These are phyloP conservation scores for Achaetomiella virescens DNA, from an alignment of 495 filamentous ascomycete genomes.

Conservation along the genomic window DNA sequence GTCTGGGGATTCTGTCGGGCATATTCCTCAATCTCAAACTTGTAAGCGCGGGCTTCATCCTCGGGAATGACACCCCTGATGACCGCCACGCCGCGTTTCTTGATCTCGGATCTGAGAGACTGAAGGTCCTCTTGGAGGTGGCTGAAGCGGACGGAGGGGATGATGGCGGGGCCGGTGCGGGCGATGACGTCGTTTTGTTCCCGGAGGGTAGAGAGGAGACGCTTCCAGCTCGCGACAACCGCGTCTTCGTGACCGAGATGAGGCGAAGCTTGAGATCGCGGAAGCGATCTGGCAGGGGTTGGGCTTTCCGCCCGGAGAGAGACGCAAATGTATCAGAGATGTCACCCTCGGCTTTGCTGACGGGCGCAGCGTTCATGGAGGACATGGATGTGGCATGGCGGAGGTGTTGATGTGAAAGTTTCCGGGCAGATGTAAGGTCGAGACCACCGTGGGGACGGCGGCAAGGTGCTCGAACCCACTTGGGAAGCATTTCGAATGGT, in stretches of 20 bases:
- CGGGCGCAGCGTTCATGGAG: slow-evolving; percentile 9
- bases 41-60: slow-evolving; percentile 51
- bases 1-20: slow-evolving; percentile 54
- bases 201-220: slow-evolving; percentile 53
- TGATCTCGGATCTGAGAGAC: slow-evolving; percentile 41
- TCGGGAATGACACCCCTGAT: slow-evolving; percentile 58
- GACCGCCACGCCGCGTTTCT: slow-evolving; percentile 57
- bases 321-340: slow-evolving; percentile 82
- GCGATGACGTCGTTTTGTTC: slow-evolving; percentile 48
- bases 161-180: slow-evolving; percentile 33
- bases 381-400: slow-evolving; percentile 16
- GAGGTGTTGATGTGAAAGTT: not conserved
- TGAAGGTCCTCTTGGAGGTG: slow-evolving; percentile 47
- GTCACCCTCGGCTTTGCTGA: slow-evolving; percentile 52
- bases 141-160: slow-evolving; percentile 55
- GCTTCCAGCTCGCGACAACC: slow-evolving; percentile 60
- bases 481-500: not conserved
- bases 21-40: slow-evolving; percentile 55
- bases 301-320: slow-evolving; percentile 57
- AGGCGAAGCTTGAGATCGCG: slow-evolving; percentile 65
- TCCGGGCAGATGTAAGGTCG: not conserved
- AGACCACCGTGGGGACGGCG: not conserved
- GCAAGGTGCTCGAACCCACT: not conserved
- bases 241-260: slow-evolving; percentile 54
- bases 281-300: slow-evolving; percentile 66